These are phyloP conservation scores for Sergeia podlipaevii DNA, from an alignment of 208 protist species.

Conservation along the genomic window DNA sequence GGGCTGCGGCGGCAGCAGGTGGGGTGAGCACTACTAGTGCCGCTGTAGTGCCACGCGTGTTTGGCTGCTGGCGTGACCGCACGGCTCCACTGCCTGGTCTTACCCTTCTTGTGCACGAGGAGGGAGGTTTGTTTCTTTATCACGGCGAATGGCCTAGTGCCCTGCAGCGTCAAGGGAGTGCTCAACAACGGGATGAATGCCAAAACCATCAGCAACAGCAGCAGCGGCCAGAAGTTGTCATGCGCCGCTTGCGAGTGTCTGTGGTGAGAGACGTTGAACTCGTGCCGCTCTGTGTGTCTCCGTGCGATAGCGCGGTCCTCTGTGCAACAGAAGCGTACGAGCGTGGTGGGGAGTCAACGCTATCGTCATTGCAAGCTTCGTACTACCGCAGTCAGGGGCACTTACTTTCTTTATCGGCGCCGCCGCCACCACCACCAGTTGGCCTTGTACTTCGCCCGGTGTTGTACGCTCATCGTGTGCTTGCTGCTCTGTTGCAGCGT, in stretches of 20 bases:
- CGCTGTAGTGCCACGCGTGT: conserved; percentile 1
- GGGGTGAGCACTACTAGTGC: too few relatives aligned
- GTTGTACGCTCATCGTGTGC: conserved; percentile 52
- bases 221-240: too few relatives aligned
- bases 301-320: conserved; percentile 48
- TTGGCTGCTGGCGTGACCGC: conserved; percentile 36
- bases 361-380: too few relatives aligned
- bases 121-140: conserved; percentile 12
- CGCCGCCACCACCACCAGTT: conserved; percentile 3
- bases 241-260: conserved; percentile 12
- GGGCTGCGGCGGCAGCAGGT: too few relatives aligned
- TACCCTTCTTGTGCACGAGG: conserved; percentile 26
- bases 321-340: conserved; percentile 17
- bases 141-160: conserved; percentile 3
- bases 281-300: conserved; percentile 52
- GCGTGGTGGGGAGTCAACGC: too few relatives aligned
- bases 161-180: not conserved
- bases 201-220: not conserved
- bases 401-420: not conserved
- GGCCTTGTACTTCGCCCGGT: conserved; percentile 18
- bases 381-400: too few relatives aligned
- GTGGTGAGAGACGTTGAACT: conserved; percentile 24
- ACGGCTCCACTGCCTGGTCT: conserved; percentile 23
- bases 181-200: too few relatives aligned
- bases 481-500: conserved; percentile 31